phyloP scores from a whole-genome alignment of 2,329 filamentous ascomycete species.

The Lachnellula subtilissima region DNA sequence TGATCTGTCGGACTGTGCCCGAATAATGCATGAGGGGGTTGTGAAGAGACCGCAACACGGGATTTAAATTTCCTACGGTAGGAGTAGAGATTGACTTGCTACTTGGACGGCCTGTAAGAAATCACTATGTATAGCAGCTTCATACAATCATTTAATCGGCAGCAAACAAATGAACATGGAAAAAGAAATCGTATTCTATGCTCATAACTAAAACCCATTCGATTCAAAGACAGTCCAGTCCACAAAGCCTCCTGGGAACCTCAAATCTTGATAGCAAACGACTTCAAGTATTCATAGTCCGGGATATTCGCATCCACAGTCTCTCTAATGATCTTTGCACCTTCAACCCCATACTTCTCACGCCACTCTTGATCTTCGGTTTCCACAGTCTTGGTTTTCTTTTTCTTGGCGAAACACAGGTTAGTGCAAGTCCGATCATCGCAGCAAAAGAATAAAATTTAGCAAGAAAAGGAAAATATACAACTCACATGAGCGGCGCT shows the following conservation, averaged over 20 bases:
- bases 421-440: conserved; percentile 5
- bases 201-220: too few relatives aligned
- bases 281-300: conserved; percentile 78
- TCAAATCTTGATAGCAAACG: conserved; percentile 62
- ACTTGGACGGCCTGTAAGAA: too few relatives aligned
- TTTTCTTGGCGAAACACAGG: conserved; percentile 27
- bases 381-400: conserved; percentile 61
- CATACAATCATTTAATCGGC: too few relatives aligned
- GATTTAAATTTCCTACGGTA: too few relatives aligned
- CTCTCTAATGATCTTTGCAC: conserved; percentile 62
- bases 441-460: conserved; percentile 2
- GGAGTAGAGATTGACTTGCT: too few relatives aligned
- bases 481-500: conserved; percentile 54
- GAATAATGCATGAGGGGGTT: too few relatives aligned
- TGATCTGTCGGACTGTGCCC: too few relatives aligned
- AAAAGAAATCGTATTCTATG: too few relatives aligned
- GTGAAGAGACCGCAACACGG: too few relatives aligned
- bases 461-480: not conserved
- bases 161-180: too few relatives aligned
- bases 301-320: conserved; percentile 67
- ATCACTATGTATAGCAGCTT: too few relatives aligned
- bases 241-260: not conserved
- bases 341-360: conserved; percentile 69
- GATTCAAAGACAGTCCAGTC: too few relatives aligned
- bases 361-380: conserved; percentile 67